Base-by-base conservation (phyloP, 176 grass and related monocot genomes). In the Musa schizocarpa region DNA sequence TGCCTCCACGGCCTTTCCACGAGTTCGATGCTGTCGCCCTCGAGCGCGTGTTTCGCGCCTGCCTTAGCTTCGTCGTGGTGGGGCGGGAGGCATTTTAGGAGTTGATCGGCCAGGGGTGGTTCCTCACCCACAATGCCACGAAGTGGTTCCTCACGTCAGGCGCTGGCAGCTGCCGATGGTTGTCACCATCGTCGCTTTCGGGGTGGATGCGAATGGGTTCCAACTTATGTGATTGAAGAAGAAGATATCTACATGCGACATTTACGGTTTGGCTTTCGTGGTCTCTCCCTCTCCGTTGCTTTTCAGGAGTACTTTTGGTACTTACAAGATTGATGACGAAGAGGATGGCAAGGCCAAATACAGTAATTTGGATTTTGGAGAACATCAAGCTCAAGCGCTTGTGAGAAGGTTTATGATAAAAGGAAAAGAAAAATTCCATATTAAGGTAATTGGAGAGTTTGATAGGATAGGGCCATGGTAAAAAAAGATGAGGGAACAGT, bases 131-230 rank as follows among this genome's bases (percentile, higher is more conserved):
- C 23, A 88, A 86, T 71, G 77, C 85, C 43, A 68, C 83, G 56
- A 92, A 92, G 53, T 92, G 89, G 86, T 87, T 86, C 57, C 86
- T 92, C 81, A 86, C 64, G 86, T 86, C 0, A 83, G 89, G 2
- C 69, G 89, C 52, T 77, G 58, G 70, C 89, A 86, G 0, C 83
- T 87, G 1, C 89, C 86, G 5, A 59, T 92, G 56, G 22, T 88
- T 25, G 89, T 83, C 17, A 83, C 74, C 16, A 24, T 86, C 11
- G 59, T 80, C 8, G 68, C 86, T 26, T 77, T 92, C 22, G 78
- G 75, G 23, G 86, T 80, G 12, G 62, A 88, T 65, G 71, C 69
- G 7, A 88, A 88, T 57, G 86, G 83, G 50, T 51, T 83, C 54
- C 53, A 77, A 1, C 52, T 92, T 57, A 81, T 92, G 22, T 73